Conservation (phyloP, 345 rosid species). For the Erysimum cheiranthoides region DNA sequence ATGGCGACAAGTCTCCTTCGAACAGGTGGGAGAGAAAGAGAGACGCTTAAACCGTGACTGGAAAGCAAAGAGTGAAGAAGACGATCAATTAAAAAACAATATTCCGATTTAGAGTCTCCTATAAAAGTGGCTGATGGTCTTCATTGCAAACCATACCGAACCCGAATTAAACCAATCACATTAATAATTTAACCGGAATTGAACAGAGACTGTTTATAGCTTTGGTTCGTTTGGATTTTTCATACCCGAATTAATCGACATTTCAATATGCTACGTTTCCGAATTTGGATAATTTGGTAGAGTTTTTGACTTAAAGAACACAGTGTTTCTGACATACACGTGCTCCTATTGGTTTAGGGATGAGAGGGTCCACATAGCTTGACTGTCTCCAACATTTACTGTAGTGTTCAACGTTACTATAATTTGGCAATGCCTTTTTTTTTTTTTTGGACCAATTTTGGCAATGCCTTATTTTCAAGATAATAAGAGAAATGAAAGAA, state of each 20-base stretch:
- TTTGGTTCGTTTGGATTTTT: neutral
- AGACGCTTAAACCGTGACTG: conserved; percentile 6
- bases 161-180: neutral
- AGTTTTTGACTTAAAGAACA: too few species aligned
- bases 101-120: neutral
- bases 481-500: neutral
- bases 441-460: too few species aligned
- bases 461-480: too few species aligned
- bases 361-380: neutral
- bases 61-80: neutral
- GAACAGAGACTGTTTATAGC: neutral
- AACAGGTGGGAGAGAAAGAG: conserved; percentile 6
- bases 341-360: neutral
- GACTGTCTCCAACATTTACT: neutral
- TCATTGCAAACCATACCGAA: neutral
- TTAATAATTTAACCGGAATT: neutral
- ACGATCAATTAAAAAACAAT: neutral
- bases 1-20: neutral
- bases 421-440: too few species aligned
- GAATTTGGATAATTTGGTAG: too few species aligned
- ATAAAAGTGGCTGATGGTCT: too few species aligned
- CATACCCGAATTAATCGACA: neutral
- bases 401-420: neutral
- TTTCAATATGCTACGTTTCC: too few species aligned
- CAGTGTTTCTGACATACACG: neutral